Percentiles rank a stretch among this genome's conserved stretches.
Evolutionary conservation across 495 filamentous ascomycete species (phyloP).

Genomic region (Aspergillus avenaceus): DNA sequence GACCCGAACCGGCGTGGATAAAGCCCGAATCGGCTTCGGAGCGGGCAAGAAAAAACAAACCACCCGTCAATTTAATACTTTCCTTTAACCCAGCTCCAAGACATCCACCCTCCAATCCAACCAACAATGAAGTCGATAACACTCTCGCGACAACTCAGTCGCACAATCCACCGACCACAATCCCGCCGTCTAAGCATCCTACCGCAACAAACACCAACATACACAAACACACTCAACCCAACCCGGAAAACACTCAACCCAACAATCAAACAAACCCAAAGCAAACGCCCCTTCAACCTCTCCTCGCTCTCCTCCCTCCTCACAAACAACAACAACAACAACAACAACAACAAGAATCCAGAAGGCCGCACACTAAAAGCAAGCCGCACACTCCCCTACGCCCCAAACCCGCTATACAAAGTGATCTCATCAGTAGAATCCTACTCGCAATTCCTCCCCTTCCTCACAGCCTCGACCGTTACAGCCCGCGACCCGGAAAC

Average conservation of each 20-base stretch:
- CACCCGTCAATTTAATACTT: background rate
- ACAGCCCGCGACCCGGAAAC: conserved; percentile 54
- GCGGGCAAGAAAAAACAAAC: background rate
- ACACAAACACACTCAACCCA: background rate
- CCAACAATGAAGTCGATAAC: background rate
- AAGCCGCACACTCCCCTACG: conserved; percentile 75
- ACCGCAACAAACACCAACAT: background rate
- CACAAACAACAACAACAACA: conserved; percentile 17
- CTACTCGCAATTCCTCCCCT: conserved; percentile 82
- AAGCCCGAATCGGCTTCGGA: background rate
- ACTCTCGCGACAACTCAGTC: background rate
- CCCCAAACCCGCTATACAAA: conserved; percentile 63
- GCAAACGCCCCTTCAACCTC: conserved; percentile 23
- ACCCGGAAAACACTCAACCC: conserved; percentile 7
- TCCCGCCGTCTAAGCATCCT: background rate
- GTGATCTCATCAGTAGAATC: conserved; percentile 79
- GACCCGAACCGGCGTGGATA: background rate
- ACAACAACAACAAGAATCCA: conserved; percentile 22
- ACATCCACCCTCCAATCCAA: background rate
- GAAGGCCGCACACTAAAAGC: conserved; percentile 57
- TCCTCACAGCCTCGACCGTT: conserved; percentile 68
- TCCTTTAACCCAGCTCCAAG: background rate
- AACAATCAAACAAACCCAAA: background rate
- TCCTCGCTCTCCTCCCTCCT: conserved; percentile 35
- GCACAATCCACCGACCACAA: background rate